Percentiles rank a stretch among this genome's conserved stretches.
Conservation (phyloP, 805 yeast species). For the Hanseniaspora lindneri region DNA sequence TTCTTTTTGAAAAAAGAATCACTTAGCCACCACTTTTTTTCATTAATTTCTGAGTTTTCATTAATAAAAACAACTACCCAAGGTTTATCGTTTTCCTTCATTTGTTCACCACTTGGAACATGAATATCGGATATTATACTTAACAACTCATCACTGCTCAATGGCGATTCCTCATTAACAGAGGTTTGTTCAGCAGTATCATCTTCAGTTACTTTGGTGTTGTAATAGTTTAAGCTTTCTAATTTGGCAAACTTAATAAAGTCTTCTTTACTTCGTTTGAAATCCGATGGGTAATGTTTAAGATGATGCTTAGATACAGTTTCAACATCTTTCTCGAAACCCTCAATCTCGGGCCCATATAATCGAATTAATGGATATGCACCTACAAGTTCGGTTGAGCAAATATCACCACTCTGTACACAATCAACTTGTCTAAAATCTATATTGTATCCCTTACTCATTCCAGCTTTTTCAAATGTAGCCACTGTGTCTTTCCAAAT, state of each 20-base stretch:
- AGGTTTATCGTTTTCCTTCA: constrained; percentile 31
- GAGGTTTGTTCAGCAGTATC: constrained; percentile 17
- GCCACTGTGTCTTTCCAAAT: constrained; percentile 61
- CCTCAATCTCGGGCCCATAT: constrained; percentile 43
- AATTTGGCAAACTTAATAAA: constrained; percentile 44
- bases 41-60: neutral
- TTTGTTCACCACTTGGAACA: neutral
- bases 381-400: constrained; percentile 49
- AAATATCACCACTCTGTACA: constrained; percentile 73
- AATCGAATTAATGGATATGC: constrained; percentile 64
- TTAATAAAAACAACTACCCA: constrained; percentile 20
- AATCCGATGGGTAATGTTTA: constrained; percentile 34
- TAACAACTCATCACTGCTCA: constrained; percentile 36
- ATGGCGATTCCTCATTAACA: constrained; percentile 13
- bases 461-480: constrained; percentile 29
- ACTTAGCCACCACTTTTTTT: constrained; percentile 2
- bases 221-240: constrained; percentile 35
- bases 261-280: constrained; percentile 38
- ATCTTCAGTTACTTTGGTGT: constrained; percentile 17
- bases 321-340: constrained; percentile 30
- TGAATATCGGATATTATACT: constrained; percentile 41
- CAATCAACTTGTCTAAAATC: constrained; percentile 74
- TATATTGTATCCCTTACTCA: constrained; percentile 30
- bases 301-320: constrained; percentile 1
- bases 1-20: constrained; percentile 31